Percentiles rank a stretch among this genome's conserved stretches.
phyloP scores from a whole-genome alignment of 805 yeast species.

The Saturnispora serradocipensis region DNA sequence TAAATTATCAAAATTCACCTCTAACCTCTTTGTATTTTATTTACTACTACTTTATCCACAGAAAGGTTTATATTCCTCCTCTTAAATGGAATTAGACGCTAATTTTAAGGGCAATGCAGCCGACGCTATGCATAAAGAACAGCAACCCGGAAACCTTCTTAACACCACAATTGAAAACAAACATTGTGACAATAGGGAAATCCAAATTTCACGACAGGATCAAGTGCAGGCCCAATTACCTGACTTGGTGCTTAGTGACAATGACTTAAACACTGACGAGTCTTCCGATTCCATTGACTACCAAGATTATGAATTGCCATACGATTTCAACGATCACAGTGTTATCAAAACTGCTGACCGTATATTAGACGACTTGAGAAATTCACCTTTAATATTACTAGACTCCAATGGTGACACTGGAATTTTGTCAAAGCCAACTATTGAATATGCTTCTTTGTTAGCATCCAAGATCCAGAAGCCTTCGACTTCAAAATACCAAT shows the following conservation, averaged over 20 bases:
- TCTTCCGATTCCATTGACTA: not conserved
- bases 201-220: not conserved
- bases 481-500: conserved; percentile 10
- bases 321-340: conserved; percentile 17
- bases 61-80: not conserved
- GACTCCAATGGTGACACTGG: conserved; percentile 17
- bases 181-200: not conserved
- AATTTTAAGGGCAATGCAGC: not conserved
- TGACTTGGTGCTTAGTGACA: not conserved
- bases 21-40: not conserved
- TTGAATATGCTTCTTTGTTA: conserved; percentile 27
- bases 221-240: not conserved
- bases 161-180: not conserved
- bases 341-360: conserved; percentile 58
- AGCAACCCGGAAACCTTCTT: no score
- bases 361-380: conserved; percentile 53
- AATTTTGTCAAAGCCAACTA: conserved; percentile 22
- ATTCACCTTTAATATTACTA: conserved; percentile 30
- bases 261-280: not conserved
- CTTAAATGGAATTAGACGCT: not conserved
- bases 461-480: not conserved
- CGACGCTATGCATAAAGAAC: not conserved
- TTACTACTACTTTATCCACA: not conserved
- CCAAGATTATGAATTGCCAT: not conserved
- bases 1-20: not conserved